phyloP scores from a whole-genome alignment of 495 filamentous ascomycete species.

The Pyrenopolyporus hunteri region DNA sequence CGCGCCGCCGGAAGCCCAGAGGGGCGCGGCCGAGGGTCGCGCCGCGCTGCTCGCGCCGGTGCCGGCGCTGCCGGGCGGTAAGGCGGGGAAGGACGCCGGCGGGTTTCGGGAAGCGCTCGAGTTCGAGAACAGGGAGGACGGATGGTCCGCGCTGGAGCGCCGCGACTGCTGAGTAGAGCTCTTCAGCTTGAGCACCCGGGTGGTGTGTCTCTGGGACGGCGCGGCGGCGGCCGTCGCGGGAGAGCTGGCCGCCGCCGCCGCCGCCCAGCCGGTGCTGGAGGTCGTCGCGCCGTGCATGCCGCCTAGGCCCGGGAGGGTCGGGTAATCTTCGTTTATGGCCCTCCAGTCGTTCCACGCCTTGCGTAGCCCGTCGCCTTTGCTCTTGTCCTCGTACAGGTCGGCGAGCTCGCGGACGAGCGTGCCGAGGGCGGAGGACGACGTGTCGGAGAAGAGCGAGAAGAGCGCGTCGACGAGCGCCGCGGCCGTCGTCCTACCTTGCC shows the following conservation, averaged over 20 bases:
- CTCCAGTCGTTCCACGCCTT: slow-evolving; percentile 94
- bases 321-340: slow-evolving; percentile 95
- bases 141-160: slow-evolving; percentile 33
- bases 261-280: slow-evolving; percentile 57
- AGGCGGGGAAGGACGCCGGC: slow-evolving; percentile 66
- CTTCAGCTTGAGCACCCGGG: slow-evolving; percentile 54
- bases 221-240: slow-evolving; percentile 44
- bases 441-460: slow-evolving; percentile 78
- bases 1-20: slow-evolving; percentile 34
- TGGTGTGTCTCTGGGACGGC: slow-evolving; percentile 48
- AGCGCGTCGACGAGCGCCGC: slow-evolving; percentile 81
- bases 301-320: slow-evolving; percentile 76
- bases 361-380: slow-evolving; percentile 72
- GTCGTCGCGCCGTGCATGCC: slow-evolving; percentile 60
- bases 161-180: slow-evolving; percentile 52
- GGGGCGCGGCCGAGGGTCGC: slow-evolving; percentile 34
- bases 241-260: slow-evolving; percentile 54
- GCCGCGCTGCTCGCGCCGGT: slow-evolving; percentile 6
- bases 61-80: slow-evolving; percentile 51
- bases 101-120: slow-evolving; percentile 47
- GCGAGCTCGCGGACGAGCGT: slow-evolving; percentile 91
- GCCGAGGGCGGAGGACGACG: slow-evolving; percentile 75
- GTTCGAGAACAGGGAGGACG: slow-evolving; percentile 26
- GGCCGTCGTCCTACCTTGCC: slow-evolving; percentile 67
- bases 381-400: slow-evolving; percentile 86